Percentiles rank a stretch among this genome's conserved stretches.
Conservation (phyloP, 805 yeast species). For the Candida broadrunensis region DNA sequence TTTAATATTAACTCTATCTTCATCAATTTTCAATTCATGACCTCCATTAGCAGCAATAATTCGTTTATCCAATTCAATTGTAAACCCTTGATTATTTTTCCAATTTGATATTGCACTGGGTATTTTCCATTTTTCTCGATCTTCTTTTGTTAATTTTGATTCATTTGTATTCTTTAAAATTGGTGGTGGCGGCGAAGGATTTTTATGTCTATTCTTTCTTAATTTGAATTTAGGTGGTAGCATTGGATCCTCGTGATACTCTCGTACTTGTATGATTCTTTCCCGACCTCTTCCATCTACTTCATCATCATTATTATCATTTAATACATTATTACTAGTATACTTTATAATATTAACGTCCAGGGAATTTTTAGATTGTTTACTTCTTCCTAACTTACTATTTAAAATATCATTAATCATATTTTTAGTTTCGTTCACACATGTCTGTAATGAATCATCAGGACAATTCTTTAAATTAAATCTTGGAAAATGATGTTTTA, state of each 20-base stretch:
- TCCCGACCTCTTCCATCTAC: conserved; percentile 9
- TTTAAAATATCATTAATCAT: conserved; percentile 53
- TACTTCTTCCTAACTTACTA: conserved; percentile 29
- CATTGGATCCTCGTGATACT: conserved; percentile 75
- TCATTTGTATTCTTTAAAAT: conserved; percentile 55
- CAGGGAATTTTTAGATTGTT: conserved; percentile 39
- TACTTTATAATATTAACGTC: conserved; percentile 18
- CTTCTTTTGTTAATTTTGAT: conserved; percentile 57
- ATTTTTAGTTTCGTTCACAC: conserved; percentile 53
- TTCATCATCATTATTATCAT: conserved; percentile 8
- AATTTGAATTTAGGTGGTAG: conserved; percentile 76
- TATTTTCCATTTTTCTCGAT: conserved; percentile 77
- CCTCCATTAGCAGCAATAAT: conserved; percentile 49
- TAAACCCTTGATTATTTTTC: conserved; percentile 91
- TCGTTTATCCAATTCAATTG: conserved; percentile 77
- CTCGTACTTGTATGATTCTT: conserved; percentile 62
- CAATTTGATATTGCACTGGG: conserved; percentile 93
- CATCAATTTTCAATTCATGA: conserved; percentile 8
- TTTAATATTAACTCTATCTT: conserved; percentile 44
- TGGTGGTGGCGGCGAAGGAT: conserved; percentile 62
- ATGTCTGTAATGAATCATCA: conserved; percentile 42
- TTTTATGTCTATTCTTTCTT: conserved; percentile 64
- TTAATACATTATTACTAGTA: conserved; percentile 13
- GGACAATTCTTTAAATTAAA: conserved; percentile 36
- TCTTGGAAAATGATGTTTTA: conserved; percentile 39